phyloP scores from a whole-genome alignment of 2,329 filamentous ascomycete genomes.

The Venturia pyrina region DNA sequence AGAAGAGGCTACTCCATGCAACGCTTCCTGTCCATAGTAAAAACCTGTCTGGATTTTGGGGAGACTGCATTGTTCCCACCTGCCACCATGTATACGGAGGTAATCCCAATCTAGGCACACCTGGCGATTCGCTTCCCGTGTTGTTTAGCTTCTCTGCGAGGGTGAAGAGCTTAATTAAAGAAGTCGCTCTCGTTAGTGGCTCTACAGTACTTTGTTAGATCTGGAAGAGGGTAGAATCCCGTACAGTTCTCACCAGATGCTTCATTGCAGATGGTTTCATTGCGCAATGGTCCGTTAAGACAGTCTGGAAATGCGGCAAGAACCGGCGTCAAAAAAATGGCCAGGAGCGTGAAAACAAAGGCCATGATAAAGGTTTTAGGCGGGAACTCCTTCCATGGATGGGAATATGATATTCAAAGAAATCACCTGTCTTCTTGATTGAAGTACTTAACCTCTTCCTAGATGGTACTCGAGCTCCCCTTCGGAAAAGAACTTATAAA shows the following conservation, averaged over 20 bases:
- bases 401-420: background rate
- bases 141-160: slow-evolving; percentile 47
- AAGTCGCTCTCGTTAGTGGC: slow-evolving; percentile 32
- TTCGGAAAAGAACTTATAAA: background rate
- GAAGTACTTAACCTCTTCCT: background rate
- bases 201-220: slow-evolving; percentile 9
- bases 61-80: background rate
- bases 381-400: background rate
- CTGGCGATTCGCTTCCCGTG: slow-evolving; percentile 38
- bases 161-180: slow-evolving; percentile 42
- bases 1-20: slow-evolving; percentile 49
- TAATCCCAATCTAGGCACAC: slow-evolving; percentile 46
- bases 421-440: background rate
- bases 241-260: slow-evolving; percentile 21
- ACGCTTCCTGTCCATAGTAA: slow-evolving; percentile 32
- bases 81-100: slow-evolving; percentile 52
- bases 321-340: background rate
- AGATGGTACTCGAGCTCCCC: background rate
- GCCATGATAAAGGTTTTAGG: background rate
- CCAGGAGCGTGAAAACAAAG: background rate
- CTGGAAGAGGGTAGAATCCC: background rate
- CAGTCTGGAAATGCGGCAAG: slow-evolving; percentile 39
- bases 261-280: slow-evolving; percentile 42
- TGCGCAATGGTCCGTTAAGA: slow-evolving; percentile 38
- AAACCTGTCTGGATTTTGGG: background rate